Evolutionary conservation across 169 alveolate genomes (phyloP).

Genomic region (Plasmodium yoelii): DNA sequence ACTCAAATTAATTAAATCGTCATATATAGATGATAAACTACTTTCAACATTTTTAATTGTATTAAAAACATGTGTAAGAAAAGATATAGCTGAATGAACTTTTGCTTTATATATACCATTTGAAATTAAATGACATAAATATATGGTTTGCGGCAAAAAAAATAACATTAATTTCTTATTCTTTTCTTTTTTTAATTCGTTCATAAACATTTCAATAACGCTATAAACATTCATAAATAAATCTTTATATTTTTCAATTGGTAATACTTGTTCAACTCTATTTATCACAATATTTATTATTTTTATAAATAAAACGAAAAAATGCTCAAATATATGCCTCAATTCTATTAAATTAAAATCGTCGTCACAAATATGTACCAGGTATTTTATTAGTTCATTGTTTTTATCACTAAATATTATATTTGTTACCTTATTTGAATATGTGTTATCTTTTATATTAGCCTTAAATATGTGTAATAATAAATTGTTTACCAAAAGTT

Average conservation of each 20-base stretch:
- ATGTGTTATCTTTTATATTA: constrained; percentile 45
- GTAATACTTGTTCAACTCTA: constrained; percentile 18
- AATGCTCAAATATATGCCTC: constrained; percentile 46
- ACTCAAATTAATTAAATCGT: constrained; percentile 25
- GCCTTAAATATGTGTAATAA: constrained; percentile 31
- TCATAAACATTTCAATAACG: constrained; percentile 40
- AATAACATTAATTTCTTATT: constrained; percentile 12
- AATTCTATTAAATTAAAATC: constrained; percentile 19
- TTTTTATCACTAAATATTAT: constrained; percentile 60
- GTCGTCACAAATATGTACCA: constrained; percentile 31
- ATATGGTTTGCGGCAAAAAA: constrained; percentile 47
- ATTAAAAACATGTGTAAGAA: constrained; percentile 21
- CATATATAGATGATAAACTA: constrained; percentile 24
- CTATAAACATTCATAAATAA: constrained; percentile 49
- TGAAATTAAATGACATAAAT: constrained; percentile 48
- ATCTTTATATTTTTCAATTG: constrained; percentile 48
- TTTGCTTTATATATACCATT: constrained; percentile 45
- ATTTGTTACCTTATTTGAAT: constrained; percentile 24
- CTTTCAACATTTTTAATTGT: constrained; percentile 51
- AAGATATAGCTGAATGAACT: constrained; percentile 34
- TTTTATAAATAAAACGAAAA: constrained; percentile 57
- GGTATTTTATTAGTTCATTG: constrained; percentile 30
- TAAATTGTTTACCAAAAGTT: constrained; percentile 12
- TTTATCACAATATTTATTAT: constrained; percentile 44
- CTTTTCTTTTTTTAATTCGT: constrained; percentile 66